Base-by-base conservation (phyloP, 2,329 filamentous ascomycete genomes). In the Fusarium vanettenii region DNA sequence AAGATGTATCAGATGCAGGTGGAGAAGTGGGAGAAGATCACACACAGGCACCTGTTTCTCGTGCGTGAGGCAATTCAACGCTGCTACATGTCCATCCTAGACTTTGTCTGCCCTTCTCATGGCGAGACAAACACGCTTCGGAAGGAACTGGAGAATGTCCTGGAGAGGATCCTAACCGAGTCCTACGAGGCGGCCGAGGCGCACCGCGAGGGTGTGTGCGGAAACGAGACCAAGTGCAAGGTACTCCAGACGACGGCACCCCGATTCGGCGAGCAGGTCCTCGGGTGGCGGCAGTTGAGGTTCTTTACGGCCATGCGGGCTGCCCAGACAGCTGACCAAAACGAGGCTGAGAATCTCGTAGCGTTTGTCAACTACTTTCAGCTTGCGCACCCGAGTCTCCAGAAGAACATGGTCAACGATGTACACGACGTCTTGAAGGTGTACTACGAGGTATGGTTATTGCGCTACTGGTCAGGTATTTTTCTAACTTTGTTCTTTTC, bases 341-440 rank as follows among this genome's bases (percentile, higher is more conserved):
- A 39, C 37, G 18, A 35, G 18, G 35, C 9, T n/a, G 29, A 39
- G 22, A 9, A 33, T 2, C 5, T 31, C 9, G 0, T 31, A 1
- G 41, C 22, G 27, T 63, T 61, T 31, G 18, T 10, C 2, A 27
- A 14, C 43, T 74, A 29, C 9, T 78, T 75, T 7, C 48, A 71
- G 0, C 57, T 64, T 0, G 55, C 71, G 0, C 76, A 76, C 2
- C 72, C 69, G 0, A 74, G 65, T 2, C 39, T 73, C 1, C 9
- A 60, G 3, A 70, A 78, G 9, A 83, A 82, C 41, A 82, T 80
- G 61, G 65, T 79, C 11, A 50, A 81, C 6, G 81, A 83, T 18
- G 79, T 84, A 0, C 82, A 85, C 33, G 82, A 84, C 35, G 69
- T 82, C 1, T 72, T 84, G 11, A 82, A 81, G 35, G 81, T 81